Base-by-base conservation (phyloP, 2,329 filamentous ascomycete genomes). In the Colletotrichum gloeosporioides region DNA sequence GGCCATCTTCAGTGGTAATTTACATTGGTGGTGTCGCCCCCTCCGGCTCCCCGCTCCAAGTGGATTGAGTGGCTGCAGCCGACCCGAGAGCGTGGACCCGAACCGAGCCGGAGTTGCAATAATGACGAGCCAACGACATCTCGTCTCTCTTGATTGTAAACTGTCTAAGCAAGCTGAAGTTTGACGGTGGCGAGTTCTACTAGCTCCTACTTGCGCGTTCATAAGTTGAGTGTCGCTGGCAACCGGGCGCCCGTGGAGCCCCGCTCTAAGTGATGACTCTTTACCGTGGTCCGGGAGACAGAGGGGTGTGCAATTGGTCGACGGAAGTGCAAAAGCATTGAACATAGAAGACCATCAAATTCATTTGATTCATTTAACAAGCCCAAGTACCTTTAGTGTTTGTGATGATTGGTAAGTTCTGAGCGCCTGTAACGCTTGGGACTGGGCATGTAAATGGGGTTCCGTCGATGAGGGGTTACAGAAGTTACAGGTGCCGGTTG, bases 121-220 rank as follows among this genome's bases (percentile, higher is more conserved):
- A 13, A 31, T n/a, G 27, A 29, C 4, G n/a, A 22, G 44, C 44
- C 18, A 53, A 10, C 2, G 9, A 16, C 10, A 31, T n/a, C 2
- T 18, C 27, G 15, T 61, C 8, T 61, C 27, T 31, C 5, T 61
- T 29, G 6, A 61, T 6, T 61, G 0, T n/a, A 5, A 29, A 31
- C 10, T 49, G 16, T n/a, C 18, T 49, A 49, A n/a, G 18, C 4
- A 49, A 49, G 39, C 39, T n/a, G 39, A n/a, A 49, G 12, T n/a
- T n/a, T 1, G 39, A 18, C 18, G 39, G 18, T 3, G 0, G 39
- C 39, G 18, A 0, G 18, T 49, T n/a, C 16, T 12, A 18, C 0
- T n/a, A 49, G 18, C 1, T n/a, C 39, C 5, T 1, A 4, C 39
- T 44, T n/a, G 18, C 39, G 2, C 39, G 2, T n/a, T n/a, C 16